Base-by-base conservation (phyloP, 352 stramenopile genomes). In the Discostella stelligera region DNA sequence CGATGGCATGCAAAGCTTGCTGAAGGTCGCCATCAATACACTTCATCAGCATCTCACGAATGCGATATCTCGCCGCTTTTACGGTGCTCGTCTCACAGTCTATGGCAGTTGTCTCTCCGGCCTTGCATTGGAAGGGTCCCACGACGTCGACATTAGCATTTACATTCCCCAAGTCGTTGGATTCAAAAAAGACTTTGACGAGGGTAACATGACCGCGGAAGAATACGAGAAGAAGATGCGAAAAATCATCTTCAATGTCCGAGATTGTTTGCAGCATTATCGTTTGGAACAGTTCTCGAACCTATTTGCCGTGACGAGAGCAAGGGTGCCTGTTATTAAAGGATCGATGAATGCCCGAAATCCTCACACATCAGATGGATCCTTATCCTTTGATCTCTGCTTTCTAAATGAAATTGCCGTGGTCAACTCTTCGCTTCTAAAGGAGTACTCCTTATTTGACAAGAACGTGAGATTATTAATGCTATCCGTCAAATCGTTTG, bases 331-430 rank as follows among this genome's bases (percentile, higher is more conserved):
- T 10, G 87, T 92, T 9, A 74, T 92, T 5, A 86, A 86, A 59
- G 86, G 86, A 54, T 30, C 18, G 20, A 56, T 83, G 18, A 46
- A 79, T 32, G 77, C 84, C 0, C 32, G 71, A 18, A 90, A 90
- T 69, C 86, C 86, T 9, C 87, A 86, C 50, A 80, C 72, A 11
- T 2, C 66, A 11, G 74, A 89, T 63, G 83, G 84, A 50, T 79
- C 62, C 2, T 62, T 89, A 11, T 20, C 79, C 53, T 91, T 91
- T 80, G 88, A 93, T 71, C 75, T 93, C 60, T 93, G 88, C 60
- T 91, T 93, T 32, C 69, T 89, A n/a, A 93, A 93, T 74, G 86
- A 93, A 50, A 89, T 91, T 71, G 86, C 88, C 8, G 88, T 93
- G 0, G 79, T 72, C 11, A 93, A 93, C 72, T 91, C 83, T 7